phyloP scores from a whole-genome alignment of 768 basidiomycete genomes.

The Calocybe indica region DNA sequence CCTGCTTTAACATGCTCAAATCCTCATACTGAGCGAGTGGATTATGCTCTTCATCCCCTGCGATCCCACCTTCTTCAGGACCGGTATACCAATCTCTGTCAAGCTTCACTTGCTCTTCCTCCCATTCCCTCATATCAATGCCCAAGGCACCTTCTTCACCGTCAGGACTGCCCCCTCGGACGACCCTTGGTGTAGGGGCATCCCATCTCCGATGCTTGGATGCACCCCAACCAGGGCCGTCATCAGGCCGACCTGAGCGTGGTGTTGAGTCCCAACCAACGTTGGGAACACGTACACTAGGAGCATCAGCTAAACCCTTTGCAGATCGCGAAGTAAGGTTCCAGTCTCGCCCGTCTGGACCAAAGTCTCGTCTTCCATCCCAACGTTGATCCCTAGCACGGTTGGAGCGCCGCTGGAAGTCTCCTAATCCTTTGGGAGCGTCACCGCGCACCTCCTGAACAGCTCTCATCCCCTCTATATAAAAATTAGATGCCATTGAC shows the following conservation, averaged over 20 bases:
- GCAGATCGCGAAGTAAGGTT: slow-evolving; percentile 59
- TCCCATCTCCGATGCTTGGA: slow-evolving; percentile 64
- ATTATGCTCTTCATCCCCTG: slow-evolving; percentile 89
- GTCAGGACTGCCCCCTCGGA: slow-evolving; percentile 64
- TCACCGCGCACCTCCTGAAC: slow-evolving; percentile 54
- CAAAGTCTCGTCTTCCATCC: slow-evolving; percentile 34
- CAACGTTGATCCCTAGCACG: slow-evolving; percentile 54
- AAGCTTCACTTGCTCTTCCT: slow-evolving; percentile 87
- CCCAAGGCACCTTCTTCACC: slow-evolving; percentile 57
- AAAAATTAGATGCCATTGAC: slow-evolving; percentile 1
- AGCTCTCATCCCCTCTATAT: slow-evolving; percentile 59
- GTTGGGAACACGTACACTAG: slow-evolving; percentile 87
- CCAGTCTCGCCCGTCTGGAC: slow-evolving; percentile 34
- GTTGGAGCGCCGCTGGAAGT: slow-evolving; percentile 91
- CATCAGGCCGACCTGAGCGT: slow-evolving; percentile 45
- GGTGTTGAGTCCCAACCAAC: slow-evolving; percentile 95
- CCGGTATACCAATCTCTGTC: slow-evolving; percentile 97
- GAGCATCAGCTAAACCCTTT: slow-evolving; percentile 53
- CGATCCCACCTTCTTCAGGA: slow-evolving; percentile 81
- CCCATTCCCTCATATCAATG: slow-evolving; percentile 87
- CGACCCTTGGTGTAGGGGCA: slow-evolving; percentile 73
- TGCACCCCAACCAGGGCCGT: slow-evolving; percentile 58
- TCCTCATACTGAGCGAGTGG: slow-evolving; percentile 93
- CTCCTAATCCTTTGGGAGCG: slow-evolving; percentile 76
- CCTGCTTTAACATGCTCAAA: slow-evolving; percentile 58